Evolutionary conservation across 495 filamentous ascomycete species (phyloP), one percentile per base, ranked within the genome.

Genomic region (Pseudevernia furfuracea): DNA sequence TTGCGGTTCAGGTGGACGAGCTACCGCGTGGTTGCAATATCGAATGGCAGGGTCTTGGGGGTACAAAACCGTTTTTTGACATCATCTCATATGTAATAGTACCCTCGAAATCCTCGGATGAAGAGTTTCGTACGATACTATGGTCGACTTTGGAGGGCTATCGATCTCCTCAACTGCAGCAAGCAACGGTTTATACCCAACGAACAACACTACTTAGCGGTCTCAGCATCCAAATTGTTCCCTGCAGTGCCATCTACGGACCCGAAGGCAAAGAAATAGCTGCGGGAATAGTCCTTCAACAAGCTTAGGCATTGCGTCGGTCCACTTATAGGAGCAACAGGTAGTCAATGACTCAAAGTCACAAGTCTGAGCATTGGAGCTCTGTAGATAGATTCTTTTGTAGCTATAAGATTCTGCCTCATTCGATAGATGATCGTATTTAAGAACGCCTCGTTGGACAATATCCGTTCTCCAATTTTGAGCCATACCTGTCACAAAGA

Each of bases 1-100:
- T 92, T 69, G 84, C 85, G 0, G 86, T 85, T 4, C 83, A 93
- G 62, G 89, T 93, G 17, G 80, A 85, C 48, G 81, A 84, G 65
- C 74, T 96, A 43, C 91, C 91, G 2, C 80, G 88, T 38, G 79
- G 75, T 19, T 85, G 82, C 65, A 78, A 78, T 60, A 82, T 95
- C 44, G 91, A 96, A 74, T 93, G 90, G 90, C 83, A 86, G 68
- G 82, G 77, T 34, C 65, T 81, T 36, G 81, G 81, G 9, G 69
- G 70, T 76, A 78, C 65, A 53, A 64, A 56, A 61, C 25, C 58
- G 21, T 23, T 72, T 23, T 57, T 74, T 52, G 69, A 46, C 23
- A n/a, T 49, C 14, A n/a, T 49, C 62, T 64, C 56, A 23, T 52
- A 59, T 56, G 38, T 53, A 41, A 46, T n/a, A 28, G 44, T 55